Evolutionary conservation across 768 basidiomycete species (phyloP).

Genomic region (Leccinum olivaceopallidum): DNA sequence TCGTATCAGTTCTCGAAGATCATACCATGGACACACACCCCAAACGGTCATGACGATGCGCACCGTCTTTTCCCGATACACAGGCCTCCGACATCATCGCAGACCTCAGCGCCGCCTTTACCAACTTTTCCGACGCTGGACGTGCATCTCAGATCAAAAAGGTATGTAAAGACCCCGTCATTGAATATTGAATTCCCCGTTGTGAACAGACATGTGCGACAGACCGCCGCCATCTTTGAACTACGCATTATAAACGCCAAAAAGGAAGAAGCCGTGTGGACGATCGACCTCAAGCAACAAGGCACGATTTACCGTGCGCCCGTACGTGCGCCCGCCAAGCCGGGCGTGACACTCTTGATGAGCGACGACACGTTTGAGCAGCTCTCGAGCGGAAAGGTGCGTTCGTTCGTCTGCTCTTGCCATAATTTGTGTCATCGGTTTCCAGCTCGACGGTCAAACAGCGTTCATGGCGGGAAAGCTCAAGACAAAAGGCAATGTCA

Average conservation of each 20-base stretch:
- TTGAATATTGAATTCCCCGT: too few relatives aligned
- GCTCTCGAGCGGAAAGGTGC: constrained; percentile 72
- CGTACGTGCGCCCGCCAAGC: constrained; percentile 48
- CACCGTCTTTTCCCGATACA: too few relatives aligned
- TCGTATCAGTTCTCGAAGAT: too few relatives aligned
- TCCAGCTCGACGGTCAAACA: constrained; percentile 84
- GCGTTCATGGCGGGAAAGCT: constrained; percentile 96
- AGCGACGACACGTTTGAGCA: constrained; percentile 73
- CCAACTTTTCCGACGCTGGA: constrained; percentile 55
- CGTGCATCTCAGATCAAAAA: constrained; percentile 74
- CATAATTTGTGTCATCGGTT: neutral
- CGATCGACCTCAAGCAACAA: constrained; percentile 89
- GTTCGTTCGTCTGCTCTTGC: constrained; percentile 9
- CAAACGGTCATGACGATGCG: too few relatives aligned
- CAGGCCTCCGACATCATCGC: constrained; percentile 71
- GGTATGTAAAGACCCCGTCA: constrained; percentile 31
- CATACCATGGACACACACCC: too few relatives aligned
- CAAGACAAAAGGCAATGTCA: constrained; percentile 92
- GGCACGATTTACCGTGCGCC: constrained; percentile 65
- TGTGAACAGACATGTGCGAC: too few relatives aligned
- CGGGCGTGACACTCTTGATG: constrained; percentile 81
- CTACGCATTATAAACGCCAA: constrained; percentile 73
- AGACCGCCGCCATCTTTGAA: constrained; percentile 91
- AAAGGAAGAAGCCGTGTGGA: constrained; percentile 78
- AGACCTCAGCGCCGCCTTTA: constrained; percentile 52